phyloP scores from a whole-genome alignment of 2,329 filamentous ascomycete genomes.

The Diaporthe velutina region DNA sequence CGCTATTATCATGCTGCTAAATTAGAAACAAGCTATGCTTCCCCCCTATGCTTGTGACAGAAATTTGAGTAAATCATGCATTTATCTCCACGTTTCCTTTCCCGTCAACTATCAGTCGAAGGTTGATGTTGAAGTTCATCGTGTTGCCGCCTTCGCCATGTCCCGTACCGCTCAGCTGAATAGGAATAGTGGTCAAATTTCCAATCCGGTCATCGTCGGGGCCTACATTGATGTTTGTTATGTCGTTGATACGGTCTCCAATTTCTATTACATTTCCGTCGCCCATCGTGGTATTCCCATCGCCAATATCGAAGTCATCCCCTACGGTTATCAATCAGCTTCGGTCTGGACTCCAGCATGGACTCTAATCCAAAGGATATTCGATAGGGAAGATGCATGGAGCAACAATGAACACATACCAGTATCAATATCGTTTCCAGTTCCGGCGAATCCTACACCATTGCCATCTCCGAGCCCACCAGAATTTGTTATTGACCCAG shows the following conservation, averaged over 20 bases:
- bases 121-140: slow-evolving; percentile 15
- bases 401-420: neutral
- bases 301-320: slow-evolving; percentile 8
- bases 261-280: slow-evolving; percentile 11
- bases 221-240: slow-evolving; percentile 12
- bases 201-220: neutral
- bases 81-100: slow-evolving; percentile 5
- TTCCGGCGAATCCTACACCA: neutral
- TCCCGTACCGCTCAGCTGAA: neutral
- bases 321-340: neutral
- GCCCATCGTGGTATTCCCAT: neutral
- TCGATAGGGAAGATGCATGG: neutral
- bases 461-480: neutral
- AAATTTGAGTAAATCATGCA: neutral
- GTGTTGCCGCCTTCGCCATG: neutral
- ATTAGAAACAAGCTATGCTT: too few species aligned
- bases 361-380: neutral
- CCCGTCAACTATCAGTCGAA: neutral
- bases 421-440: slow-evolving; percentile 3
- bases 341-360: too few species aligned
- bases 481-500: slow-evolving; percentile 2
- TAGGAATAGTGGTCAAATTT: neutral
- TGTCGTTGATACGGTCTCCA: slow-evolving; percentile 1
- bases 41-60: too few species aligned
- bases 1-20: too few species aligned